Conservation (phyloP, 2,329 filamentous ascomycete genomes). For the Colletotrichum somersetense region DNA sequence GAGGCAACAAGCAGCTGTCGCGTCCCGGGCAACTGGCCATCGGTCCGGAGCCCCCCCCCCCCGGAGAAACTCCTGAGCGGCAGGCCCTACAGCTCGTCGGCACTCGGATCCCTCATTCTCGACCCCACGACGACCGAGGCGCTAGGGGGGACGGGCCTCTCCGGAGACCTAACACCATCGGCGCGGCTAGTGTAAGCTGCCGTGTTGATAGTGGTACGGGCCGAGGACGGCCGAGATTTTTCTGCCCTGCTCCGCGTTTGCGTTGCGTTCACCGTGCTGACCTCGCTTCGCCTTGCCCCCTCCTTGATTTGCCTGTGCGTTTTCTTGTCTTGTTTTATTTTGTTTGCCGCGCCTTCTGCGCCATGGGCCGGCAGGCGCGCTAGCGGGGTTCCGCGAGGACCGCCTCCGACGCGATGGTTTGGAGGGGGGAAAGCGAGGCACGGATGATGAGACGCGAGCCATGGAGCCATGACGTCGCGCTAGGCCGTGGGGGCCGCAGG, state of each 20-base stretch:
- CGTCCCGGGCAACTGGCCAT: not conserved
- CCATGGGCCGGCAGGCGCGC: slow-evolving; percentile 2
- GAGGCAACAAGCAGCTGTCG: not conserved
- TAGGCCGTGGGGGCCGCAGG: not conserved
- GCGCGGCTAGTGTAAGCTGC: not conserved
- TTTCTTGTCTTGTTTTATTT: too few relatives aligned
- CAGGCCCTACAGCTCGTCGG: slow-evolving; percentile 16
- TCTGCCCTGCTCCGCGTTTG: not conserved
- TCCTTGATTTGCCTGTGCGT: too few relatives aligned
- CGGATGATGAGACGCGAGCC: not conserved
- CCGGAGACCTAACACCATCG: not conserved
- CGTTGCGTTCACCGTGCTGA: not conserved
- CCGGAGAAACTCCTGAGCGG: not conserved
- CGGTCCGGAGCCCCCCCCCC: not conserved
- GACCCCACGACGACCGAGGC: not conserved
- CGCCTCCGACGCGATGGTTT: not conserved
- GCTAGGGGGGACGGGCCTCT: not conserved
- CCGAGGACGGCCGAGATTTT: not conserved
- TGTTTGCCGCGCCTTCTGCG: not conserved
- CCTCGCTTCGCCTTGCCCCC: not conserved
- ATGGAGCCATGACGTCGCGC: not conserved
- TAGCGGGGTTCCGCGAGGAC: slow-evolving; percentile 8
- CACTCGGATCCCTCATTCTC: slow-evolving; percentile 20
- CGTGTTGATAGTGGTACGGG: not conserved
- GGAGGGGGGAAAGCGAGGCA: not conserved